Conservation (phyloP, 345 rosid species). For the Boechera divaricarpa region DNA sequence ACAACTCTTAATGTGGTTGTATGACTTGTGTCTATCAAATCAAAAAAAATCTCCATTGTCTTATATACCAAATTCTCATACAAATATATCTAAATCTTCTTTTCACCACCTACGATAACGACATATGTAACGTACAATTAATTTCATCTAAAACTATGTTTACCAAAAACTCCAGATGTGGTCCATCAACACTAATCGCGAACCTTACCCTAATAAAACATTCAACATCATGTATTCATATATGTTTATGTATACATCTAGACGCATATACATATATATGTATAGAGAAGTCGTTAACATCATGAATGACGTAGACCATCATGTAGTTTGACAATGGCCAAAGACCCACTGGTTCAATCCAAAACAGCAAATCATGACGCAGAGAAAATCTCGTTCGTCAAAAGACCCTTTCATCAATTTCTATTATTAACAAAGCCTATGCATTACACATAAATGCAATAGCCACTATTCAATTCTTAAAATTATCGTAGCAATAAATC, state of each 20-base stretch:
- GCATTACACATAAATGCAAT: conserved; percentile 43
- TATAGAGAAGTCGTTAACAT: conserved; percentile 30
- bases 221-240: conserved; percentile 21
- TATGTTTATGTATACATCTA: not conserved
- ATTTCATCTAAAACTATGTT: conserved; percentile 30
- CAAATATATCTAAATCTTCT: conserved; percentile 22
- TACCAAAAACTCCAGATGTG: conserved; percentile 32
- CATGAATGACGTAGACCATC: conserved; percentile 45
- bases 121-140: conserved; percentile 32
- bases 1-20: conserved; percentile 12
- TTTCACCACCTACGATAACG: conserved; percentile 36
- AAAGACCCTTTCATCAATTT: conserved; percentile 33
- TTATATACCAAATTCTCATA: conserved; percentile 31
- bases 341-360: conserved; percentile 44
- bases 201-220: conserved; percentile 41
- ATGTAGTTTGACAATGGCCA: conserved; percentile 43
- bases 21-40: conserved; percentile 38
- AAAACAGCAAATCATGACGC: conserved; percentile 46
- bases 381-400: conserved; percentile 49
- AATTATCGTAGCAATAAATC: conserved; percentile 41
- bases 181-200: conserved; percentile 33
- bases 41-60: conserved; percentile 12
- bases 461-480: conserved; percentile 44
- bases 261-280: conserved; percentile 1
- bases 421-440: conserved; percentile 47